Conservation (phyloP, 176 grass and related monocot species). For the Thalia dealbata region DNA sequence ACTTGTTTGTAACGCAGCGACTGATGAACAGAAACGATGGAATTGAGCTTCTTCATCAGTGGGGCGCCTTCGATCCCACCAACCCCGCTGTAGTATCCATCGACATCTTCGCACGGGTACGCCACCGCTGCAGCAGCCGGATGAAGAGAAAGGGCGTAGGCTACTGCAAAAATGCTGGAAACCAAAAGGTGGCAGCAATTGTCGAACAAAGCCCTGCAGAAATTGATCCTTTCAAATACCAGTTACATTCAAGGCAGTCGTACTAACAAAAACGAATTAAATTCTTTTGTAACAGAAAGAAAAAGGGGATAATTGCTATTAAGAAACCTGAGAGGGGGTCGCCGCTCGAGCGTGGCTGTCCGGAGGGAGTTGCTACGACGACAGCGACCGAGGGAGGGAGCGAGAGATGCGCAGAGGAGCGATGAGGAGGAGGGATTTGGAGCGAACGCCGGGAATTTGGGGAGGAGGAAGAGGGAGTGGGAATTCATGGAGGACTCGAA, state of each 20-base stretch:
- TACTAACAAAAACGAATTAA: too few species aligned
- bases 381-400: background rate
- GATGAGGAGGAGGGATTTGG: background rate
- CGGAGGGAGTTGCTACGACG: background rate
- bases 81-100: slow-evolving; percentile 21
- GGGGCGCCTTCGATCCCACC: slow-evolving; percentile 23
- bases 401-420: background rate
- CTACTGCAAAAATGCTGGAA: background rate
- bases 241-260: background rate
- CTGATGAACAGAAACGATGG: slow-evolving; percentile 33
- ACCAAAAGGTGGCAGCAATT: slow-evolving; percentile 4
- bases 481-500: slow-evolving; percentile 1
- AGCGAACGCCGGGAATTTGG: background rate
- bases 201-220: background rate
- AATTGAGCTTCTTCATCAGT: slow-evolving; percentile 33
- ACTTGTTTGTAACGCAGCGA: slow-evolving; percentile 40
- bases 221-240: background rate
- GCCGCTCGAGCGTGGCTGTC: background rate
- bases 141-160: background rate
- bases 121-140: background rate
- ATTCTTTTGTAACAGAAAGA: too few species aligned
- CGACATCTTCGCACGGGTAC: slow-evolving; percentile 34
- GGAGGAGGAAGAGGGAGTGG: background rate
- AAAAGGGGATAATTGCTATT: background rate
- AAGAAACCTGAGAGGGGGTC: slow-evolving; percentile 3